Percentiles rank a stretch among this genome's conserved stretches.
phyloP scores from a whole-genome alignment of 2,329 filamentous ascomycete genomes.

The Talaromyces atroroseus region DNA sequence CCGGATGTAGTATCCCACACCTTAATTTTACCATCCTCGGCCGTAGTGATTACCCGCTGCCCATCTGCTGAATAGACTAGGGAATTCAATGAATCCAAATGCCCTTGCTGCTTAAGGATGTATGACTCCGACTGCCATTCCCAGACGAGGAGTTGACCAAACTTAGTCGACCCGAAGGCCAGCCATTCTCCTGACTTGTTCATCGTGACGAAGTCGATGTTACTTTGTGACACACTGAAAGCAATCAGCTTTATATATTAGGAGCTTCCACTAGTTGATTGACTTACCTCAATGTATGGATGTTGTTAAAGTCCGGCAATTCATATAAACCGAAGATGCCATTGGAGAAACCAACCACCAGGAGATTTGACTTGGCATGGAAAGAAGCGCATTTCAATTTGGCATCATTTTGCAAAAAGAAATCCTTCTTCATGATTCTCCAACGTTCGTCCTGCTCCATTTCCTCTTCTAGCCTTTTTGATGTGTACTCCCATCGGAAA shows the following conservation, averaged over 20 bases:
- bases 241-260: conserved; percentile 5
- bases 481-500: conserved; percentile 83
- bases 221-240: conserved; percentile 87
- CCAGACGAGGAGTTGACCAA: conserved; percentile 96
- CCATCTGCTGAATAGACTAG: conserved; percentile 91
- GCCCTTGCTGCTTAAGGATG: conserved; percentile 94
- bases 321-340: conserved; percentile 93
- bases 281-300: conserved; percentile 65
- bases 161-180: conserved; percentile 89
- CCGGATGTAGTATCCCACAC: conserved; percentile 96
- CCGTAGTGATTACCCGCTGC: conserved; percentile 83
- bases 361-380: conserved; percentile 77
- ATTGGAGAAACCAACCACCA: conserved; percentile 95
- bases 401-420: conserved; percentile 86
- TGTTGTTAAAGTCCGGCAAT: conserved; percentile 90
- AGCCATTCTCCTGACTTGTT: conserved; percentile 96
- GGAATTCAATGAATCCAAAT: conserved; percentile 93
- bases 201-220: conserved; percentile 90
- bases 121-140: conserved; percentile 99
- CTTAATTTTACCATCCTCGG: conserved; percentile 97
- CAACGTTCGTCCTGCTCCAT: conserved; percentile 69
- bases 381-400: conserved; percentile 87
- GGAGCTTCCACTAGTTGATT: not conserved
- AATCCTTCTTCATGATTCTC: conserved; percentile 87
- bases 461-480: conserved; percentile 56